Evolutionary conservation across 192 early-diverging fungal genomes (phyloP).

Genomic region (Linnemannia zychae): DNA sequence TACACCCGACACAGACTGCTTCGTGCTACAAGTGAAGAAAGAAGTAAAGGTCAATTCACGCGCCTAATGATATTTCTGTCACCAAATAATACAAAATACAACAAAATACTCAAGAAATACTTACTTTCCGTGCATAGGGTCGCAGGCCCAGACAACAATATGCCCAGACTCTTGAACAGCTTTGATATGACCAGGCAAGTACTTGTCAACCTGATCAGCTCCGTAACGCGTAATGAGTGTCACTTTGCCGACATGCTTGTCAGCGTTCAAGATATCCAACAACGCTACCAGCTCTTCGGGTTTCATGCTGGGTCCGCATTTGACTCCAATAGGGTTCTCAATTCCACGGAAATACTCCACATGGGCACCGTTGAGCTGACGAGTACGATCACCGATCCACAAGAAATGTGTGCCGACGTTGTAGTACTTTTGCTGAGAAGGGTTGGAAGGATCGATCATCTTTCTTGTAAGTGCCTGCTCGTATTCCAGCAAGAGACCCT

Average conservation of each 20-base stretch:
- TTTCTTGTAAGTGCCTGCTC: slow-evolving; percentile 85
- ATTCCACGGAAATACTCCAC: slow-evolving; percentile 97
- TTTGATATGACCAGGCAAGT: slow-evolving; percentile 87
- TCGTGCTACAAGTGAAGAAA: slow-evolving; percentile 66
- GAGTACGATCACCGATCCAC: slow-evolving; percentile 98
- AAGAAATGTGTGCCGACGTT: slow-evolving; percentile 95
- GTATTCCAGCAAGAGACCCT: slow-evolving; percentile 94
- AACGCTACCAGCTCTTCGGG: slow-evolving; percentile 84
- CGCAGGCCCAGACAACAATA: slow-evolving; percentile 93
- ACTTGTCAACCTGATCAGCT: slow-evolving; percentile 80
- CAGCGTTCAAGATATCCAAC: slow-evolving; percentile 88
- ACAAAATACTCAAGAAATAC: slow-evolving; percentile 15
- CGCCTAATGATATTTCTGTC: too few species aligned
- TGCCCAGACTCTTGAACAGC: slow-evolving; percentile 88
- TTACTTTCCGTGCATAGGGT: slow-evolving; percentile 97
- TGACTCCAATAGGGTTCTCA: slow-evolving; percentile 95
- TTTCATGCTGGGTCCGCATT: slow-evolving; percentile 91
- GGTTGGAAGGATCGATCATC: slow-evolving; percentile 55
- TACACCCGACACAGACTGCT: slow-evolving; percentile 78
- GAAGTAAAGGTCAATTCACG: neutral
- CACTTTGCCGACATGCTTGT: slow-evolving; percentile 88
- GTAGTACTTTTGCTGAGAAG: slow-evolving; percentile 76
- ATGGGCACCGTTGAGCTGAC: slow-evolving; percentile 93
- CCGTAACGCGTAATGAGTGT: slow-evolving; percentile 97
- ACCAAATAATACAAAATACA: too few species aligned